phyloP scores from a whole-genome alignment of 2,329 filamentous ascomycete genomes.

The Stagonosporopsis rhizophila region DNA sequence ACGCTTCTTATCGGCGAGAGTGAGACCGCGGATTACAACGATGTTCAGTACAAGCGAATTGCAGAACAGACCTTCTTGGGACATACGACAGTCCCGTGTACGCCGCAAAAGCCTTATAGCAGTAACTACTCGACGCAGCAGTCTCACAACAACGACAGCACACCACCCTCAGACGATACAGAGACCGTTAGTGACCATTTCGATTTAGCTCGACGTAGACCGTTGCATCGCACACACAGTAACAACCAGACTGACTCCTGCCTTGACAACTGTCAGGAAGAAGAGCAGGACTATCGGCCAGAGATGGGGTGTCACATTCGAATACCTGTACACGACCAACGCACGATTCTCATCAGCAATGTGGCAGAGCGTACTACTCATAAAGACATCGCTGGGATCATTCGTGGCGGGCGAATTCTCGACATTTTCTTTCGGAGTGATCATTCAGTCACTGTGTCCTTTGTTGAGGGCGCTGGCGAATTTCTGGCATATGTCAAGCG shows the following conservation, averaged over 20 bases:
- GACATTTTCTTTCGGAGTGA: constrained; percentile 72
- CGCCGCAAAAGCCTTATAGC: constrained; percentile 10
- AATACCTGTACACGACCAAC: constrained; percentile 46
- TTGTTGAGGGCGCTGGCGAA: constrained; percentile 65
- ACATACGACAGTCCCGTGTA: constrained; percentile 18
- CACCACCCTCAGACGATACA: constrained; percentile 29
- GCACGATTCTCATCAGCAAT: constrained; percentile 69
- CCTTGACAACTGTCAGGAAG: constrained; percentile 24
- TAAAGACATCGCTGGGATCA: constrained; percentile 67
- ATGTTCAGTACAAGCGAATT: constrained; percentile 20
- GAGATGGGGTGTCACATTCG: constrained; percentile 11
- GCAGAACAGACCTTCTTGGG: constrained; percentile 25
- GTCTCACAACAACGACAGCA: constrained; percentile 11
- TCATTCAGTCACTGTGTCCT: constrained; percentile 70
- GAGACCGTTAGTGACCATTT: constrained; percentile 27
- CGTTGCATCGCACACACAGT: constrained; percentile 25
- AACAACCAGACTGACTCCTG: constrained; percentile 29
- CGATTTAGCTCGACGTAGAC: constrained; percentile 18
- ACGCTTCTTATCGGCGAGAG: constrained; percentile 51
- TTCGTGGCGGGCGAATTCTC: constrained; percentile 75
- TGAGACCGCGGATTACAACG: constrained; percentile 23
- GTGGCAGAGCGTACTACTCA: constrained; percentile 69
- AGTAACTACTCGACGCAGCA: constrained; percentile 11
- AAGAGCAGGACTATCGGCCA: constrained; percentile 22
- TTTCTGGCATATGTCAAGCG: constrained; percentile 71